Evolutionary conservation across 73 alveolate species (phyloP).

Genomic region (Symbiodinium pilosum): DNA sequence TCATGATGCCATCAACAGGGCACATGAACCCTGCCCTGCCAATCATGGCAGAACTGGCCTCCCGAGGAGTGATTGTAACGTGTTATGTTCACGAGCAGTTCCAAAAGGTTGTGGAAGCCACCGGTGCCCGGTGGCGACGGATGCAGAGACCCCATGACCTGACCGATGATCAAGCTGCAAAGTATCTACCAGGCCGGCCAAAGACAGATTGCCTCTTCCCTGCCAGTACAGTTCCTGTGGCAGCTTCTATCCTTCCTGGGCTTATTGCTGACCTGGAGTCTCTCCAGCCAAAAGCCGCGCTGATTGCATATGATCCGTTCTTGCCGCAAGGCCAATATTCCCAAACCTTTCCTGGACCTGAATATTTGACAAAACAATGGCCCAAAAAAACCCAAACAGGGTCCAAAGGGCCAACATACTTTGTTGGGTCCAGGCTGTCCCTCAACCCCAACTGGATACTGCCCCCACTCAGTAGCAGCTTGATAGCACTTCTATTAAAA

Average conservation of each 20-base stretch:
- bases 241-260: background rate
- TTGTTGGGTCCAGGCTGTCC: too few species aligned
- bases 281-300: background rate
- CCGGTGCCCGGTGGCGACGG: background rate
- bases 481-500: too few species aligned
- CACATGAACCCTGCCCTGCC: background rate
- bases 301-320: background rate
- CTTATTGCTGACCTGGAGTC: background rate
- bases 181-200: background rate
- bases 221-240: background rate
- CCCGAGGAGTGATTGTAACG: background rate
- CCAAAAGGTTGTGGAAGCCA: conserved; percentile 1
- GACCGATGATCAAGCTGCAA: background rate
- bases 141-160: conserved; percentile 4
- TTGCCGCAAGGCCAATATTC: conserved; percentile 12
- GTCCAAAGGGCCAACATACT: too few species aligned
- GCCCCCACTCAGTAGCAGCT: too few species aligned
- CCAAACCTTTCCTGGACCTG: too few species aligned
- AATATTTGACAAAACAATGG: too few species aligned
- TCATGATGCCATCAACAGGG: conserved; percentile 1
- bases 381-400: too few species aligned
- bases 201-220: background rate
- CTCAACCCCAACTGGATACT: too few species aligned
- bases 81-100: background rate
- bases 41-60: background rate